These are phyloP conservation scores for Malus hybrid DNA, from an alignment of 331 rosid genomes.

Conservation along the genomic window DNA sequence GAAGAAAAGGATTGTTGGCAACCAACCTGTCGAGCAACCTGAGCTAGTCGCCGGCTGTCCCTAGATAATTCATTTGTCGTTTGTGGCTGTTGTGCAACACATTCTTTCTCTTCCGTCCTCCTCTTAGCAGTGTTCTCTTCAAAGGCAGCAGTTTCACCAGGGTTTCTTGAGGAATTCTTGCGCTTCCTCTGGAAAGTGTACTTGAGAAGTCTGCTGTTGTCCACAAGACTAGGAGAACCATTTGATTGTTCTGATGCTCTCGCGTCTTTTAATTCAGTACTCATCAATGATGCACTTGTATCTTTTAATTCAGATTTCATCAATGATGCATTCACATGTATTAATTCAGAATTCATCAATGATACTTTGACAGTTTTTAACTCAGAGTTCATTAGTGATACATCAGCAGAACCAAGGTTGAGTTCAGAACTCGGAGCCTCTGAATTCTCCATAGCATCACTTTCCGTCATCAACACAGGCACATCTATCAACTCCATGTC, in stretches of 20 bases:
- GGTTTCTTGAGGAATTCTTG: slow-evolving; percentile 27
- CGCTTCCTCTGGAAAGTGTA: slow-evolving; percentile 65
- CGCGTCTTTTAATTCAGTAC: slow-evolving; percentile 13
- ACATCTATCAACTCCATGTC: slow-evolving; percentile 15
- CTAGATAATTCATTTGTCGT: slow-evolving; percentile 24
- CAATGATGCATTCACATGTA: slow-evolving; percentile 11
- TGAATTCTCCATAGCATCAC: slow-evolving; percentile 10
- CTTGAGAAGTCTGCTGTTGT: slow-evolving; percentile 32
- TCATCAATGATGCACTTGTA: slow-evolving; percentile 9
- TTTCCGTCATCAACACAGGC: background rate
- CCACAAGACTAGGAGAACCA: slow-evolving; percentile 27
- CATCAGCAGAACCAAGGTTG: slow-evolving; percentile 15
- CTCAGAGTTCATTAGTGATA: slow-evolving; percentile 15
- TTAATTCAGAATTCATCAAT: slow-evolving; percentile 17
- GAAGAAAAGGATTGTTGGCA: background rate
- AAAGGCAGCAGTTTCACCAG: slow-evolving; percentile 21
- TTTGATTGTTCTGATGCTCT: slow-evolving; percentile 25
- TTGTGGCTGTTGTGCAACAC: slow-evolving; percentile 16
- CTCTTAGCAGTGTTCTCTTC: slow-evolving; percentile 27
- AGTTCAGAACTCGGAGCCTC: slow-evolving; percentile 8
- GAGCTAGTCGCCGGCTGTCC: slow-evolving; percentile 35
- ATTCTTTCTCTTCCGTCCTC: slow-evolving; percentile 25
- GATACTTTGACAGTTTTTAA: slow-evolving; percentile 1
- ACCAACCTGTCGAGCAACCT: slow-evolving; percentile 53
- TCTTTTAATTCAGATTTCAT: slow-evolving; percentile 22